Percentiles rank a stretch among this genome's conserved stretches.
These are phyloP conservation scores for Colletotrichum sp. DNA, from an alignment of 2,329 filamentous ascomycete species.

Conservation along the genomic window DNA sequence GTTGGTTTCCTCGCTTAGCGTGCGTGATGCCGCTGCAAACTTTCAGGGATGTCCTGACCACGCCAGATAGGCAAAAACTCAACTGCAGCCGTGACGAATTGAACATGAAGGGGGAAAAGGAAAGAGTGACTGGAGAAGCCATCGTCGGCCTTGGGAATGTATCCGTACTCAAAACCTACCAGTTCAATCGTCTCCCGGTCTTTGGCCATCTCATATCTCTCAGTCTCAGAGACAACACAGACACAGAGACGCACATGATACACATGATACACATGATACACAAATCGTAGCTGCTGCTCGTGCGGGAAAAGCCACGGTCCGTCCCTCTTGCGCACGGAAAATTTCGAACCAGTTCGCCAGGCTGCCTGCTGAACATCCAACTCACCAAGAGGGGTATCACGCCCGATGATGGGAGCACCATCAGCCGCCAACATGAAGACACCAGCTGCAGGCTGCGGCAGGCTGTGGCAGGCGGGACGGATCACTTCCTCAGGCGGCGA, in stretches of 20 bases:
- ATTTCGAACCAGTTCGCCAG: not conserved
- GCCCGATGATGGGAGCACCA: not conserved
- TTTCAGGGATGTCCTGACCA: not conserved
- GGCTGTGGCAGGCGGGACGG: not conserved
- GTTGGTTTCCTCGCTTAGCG: not conserved
- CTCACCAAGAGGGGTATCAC: not conserved
- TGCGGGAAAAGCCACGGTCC: not conserved
- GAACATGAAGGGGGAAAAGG: not conserved
- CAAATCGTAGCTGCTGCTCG: not conserved
- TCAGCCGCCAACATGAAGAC: not conserved
- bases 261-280: not conserved
- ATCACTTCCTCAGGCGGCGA: not conserved
- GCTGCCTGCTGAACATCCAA: not conserved
- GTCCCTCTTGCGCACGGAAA: not conserved
- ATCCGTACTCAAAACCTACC: not conserved
- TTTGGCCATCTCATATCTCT: not conserved
- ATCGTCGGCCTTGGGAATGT: not conserved
- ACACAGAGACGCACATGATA: not conserved
- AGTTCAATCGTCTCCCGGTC: not conserved
- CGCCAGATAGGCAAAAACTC: not conserved
- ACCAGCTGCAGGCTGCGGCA: not conserved
- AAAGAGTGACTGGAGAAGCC: not conserved
- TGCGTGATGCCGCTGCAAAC: not conserved
- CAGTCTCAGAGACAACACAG: not conserved
- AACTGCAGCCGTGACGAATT: not conserved